Conservation (phyloP, 2,329 filamentous ascomycete species). For the Monilinia polystroma region DNA sequence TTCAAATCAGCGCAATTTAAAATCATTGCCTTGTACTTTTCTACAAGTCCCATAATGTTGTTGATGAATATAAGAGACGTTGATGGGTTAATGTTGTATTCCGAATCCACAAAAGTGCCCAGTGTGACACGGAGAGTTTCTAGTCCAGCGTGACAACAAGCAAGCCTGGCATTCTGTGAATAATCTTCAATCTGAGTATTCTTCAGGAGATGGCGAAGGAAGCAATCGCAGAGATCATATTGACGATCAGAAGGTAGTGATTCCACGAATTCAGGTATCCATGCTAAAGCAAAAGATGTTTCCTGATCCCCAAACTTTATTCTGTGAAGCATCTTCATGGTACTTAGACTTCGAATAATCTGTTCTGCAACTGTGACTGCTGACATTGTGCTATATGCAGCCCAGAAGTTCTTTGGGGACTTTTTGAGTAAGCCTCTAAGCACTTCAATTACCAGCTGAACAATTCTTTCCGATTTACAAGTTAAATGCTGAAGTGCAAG, state of each 20-base stretch:
- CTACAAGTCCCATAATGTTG: slow-evolving; percentile 63
- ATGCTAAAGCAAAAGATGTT: slow-evolving; percentile 65
- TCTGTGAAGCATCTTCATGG: slow-evolving; percentile 60
- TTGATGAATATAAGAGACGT: slow-evolving; percentile 63
- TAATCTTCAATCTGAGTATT: slow-evolving; percentile 57
- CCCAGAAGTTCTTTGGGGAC: slow-evolving; percentile 81
- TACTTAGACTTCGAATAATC: slow-evolving; percentile 70
- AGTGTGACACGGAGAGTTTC: slow-evolving; percentile 58
- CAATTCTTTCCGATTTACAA: slow-evolving; percentile 52
- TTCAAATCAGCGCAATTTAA: slow-evolving; percentile 52
- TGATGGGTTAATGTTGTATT: slow-evolving; percentile 49
- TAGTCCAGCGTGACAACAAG: slow-evolving; percentile 65
- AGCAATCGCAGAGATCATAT: slow-evolving; percentile 75
- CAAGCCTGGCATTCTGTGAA: slow-evolving; percentile 56
- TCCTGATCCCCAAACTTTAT: slow-evolving; percentile 55
- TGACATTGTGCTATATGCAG: slow-evolving; percentile 77
- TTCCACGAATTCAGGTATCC: slow-evolving; percentile 74
- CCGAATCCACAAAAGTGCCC: slow-evolving; percentile 53
- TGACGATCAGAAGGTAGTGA: slow-evolving; percentile 76
- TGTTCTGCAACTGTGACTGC: slow-evolving; percentile 80
- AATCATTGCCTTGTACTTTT: slow-evolving; percentile 62
- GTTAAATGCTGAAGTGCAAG: slow-evolving; percentile 57
- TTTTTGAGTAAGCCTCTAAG: slow-evolving; percentile 71
- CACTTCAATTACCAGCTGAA: slow-evolving; percentile 68
- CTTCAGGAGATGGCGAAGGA: slow-evolving; percentile 72